These are phyloP conservation scores for Ramicandelaber brevisporus DNA, from an alignment of 192 early-diverging fungal species.

Conservation along the genomic window DNA sequence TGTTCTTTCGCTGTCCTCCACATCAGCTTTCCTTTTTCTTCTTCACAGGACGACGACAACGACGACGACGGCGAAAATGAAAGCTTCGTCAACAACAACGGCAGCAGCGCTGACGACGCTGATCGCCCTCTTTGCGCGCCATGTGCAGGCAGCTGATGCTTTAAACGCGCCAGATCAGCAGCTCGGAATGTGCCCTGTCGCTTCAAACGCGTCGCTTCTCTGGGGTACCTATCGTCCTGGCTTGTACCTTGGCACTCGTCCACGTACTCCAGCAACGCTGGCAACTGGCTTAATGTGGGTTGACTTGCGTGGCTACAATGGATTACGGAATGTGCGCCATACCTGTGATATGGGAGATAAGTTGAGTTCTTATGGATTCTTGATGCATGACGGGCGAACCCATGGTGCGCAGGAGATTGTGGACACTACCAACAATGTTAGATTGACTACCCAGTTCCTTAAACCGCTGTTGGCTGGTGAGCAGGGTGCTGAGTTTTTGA, in stretches of 20 bases:
- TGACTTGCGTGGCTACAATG: slow-evolving; percentile 26
- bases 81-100: too few relatives aligned
- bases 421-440: slow-evolving; percentile 34
- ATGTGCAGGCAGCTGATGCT: too few relatives aligned
- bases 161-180: too few relatives aligned
- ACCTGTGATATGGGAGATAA: slow-evolving; percentile 74
- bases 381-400: slow-evolving; percentile 58
- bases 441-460: slow-evolving; percentile 45
- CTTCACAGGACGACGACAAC: too few relatives aligned
- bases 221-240: slow-evolving; percentile 88
- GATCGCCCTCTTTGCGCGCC: too few relatives aligned
- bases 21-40: too few relatives aligned
- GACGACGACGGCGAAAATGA: too few relatives aligned
- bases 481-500: slow-evolving; percentile 24
- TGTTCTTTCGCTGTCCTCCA: too few relatives aligned
- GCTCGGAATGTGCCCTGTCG: too few relatives aligned
- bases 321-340: slow-evolving; percentile 46
- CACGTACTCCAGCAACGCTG: slow-evolving; percentile 46
- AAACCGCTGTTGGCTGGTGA: slow-evolving; percentile 37
- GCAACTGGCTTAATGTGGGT: slow-evolving; percentile 90
- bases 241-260: slow-evolving; percentile 76
- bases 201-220: slow-evolving; percentile 30
- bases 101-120: too few relatives aligned
- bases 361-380: slow-evolving; percentile 58
- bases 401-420: slow-evolving; percentile 52